phyloP scores from a whole-genome alignment of 1,139 yeast species.

The Hemisphaericaspora xylofermentans region DNA sequence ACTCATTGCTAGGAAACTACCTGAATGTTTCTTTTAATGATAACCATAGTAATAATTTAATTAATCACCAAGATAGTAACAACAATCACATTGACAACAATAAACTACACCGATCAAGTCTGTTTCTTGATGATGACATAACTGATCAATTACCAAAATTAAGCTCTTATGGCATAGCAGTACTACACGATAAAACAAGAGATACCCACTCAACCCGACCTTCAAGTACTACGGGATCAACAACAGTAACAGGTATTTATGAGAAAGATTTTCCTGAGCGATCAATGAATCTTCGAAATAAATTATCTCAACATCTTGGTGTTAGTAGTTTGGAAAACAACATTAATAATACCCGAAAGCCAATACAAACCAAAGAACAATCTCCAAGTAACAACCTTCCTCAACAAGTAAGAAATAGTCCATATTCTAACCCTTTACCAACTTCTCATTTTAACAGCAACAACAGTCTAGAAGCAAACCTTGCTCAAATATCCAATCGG shows the following conservation, averaged over 20 bases:
- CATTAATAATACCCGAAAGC: slow-evolving; percentile 3
- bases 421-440: no score
- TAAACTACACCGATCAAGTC: slow-evolving; percentile 10
- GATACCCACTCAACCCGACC: background rate
- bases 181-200: slow-evolving; percentile 26
- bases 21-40: background rate
- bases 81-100: slow-evolving; percentile 4
- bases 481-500: background rate
- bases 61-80: background rate
- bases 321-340: background rate
- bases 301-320: slow-evolving; percentile 36
- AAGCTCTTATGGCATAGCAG: slow-evolving; percentile 53
- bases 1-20: background rate
- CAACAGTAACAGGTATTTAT: slow-evolving; percentile 10
- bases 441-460: no score
- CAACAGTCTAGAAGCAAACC: background rate
- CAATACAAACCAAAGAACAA: background rate
- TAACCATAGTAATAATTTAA: background rate
- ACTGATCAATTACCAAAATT: slow-evolving; percentile 64
- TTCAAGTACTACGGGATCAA: slow-evolving; percentile 1
- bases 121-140: slow-evolving; percentile 45
- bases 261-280: slow-evolving; percentile 16
- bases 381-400: background rate
- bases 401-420: background rate
- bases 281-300: slow-evolving; percentile 22